Base-by-base conservation (phyloP, 2,329 filamentous ascomycete species). In the Colletotrichum godetiae region DNA sequence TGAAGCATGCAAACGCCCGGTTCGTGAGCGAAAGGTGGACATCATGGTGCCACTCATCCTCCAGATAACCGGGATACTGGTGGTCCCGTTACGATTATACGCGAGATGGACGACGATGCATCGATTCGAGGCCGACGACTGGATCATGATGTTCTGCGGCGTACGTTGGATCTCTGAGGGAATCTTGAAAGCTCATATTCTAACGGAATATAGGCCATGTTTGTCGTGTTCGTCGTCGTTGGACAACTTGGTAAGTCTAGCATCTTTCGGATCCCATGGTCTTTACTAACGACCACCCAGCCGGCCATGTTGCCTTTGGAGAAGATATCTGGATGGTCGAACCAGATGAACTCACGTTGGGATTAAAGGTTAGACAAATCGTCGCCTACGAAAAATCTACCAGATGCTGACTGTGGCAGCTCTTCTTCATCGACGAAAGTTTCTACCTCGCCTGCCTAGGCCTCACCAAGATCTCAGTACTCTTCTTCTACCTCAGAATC, bases 321-420 rank as follows among this genome's bases (percentile, higher is more conserved):
- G 78, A 81, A 22, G 83, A 85, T 65, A 79, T 84, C 2, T 85
- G 83, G 83, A 80, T 79, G 19, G 75, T 84, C 1, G 59, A 77
- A 7, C 57, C 74, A 6, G 75, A 78, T 0, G 67, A 65, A 2
- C 75, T 84, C n/a, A 80, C 79, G 1, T 59, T 68, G 8, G 79
- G 78, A 3, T 76, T 84, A 42, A 80, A 78, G 74, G 79, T 83
- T 74, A 10, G 57, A 33, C 11, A 0, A 5, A 31, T 12, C 13
- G 19, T 2, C 3, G 10, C 29, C 5, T 19, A 11, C 29, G 1
- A 58, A 31, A 24, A 27, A 4, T 10, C 1, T 3, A 13, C 8
- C 7, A 11, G 42, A 35, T 15, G 35, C 64, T 62, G 22, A 68
- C 22, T 0, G 3, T 0, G 11, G 3, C n/a, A 81, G 80, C 57